Base-by-base conservation (phyloP, 208 protist species). In the Acanthamoeba sp. region DNA sequence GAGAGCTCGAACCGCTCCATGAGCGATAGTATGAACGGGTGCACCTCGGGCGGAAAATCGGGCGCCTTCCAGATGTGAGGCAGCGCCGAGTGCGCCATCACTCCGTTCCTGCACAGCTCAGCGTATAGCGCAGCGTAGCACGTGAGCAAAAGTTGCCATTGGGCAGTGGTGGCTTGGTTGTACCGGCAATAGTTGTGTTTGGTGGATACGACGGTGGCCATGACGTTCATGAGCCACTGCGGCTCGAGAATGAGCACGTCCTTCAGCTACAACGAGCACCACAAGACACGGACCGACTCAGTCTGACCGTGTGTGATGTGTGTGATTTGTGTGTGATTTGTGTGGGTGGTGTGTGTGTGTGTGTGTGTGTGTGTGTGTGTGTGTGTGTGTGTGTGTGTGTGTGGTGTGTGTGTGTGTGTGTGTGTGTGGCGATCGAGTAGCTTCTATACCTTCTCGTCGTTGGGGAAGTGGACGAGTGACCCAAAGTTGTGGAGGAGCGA, bases 111-210 rank as follows among this genome's bases (percentile, higher is more conserved):
- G n/a, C 29, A 69, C 59, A n/a, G 0, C 1, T 27, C 52, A 42
- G n/a, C n/a, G n/a, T n/a, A n/a, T n/a, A n/a, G n/a, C n/a, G n/a
- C n/a, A n/a, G n/a, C n/a, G n/a, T n/a, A n/a, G n/a, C n/a, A n/a
- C n/a, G n/a, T n/a, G n/a, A n/a, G n/a, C n/a, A n/a, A n/a, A n/a
- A n/a, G n/a, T n/a, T n/a, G n/a, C n/a, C n/a, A n/a, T n/a, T n/a
- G n/a, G n/a, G n/a, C n/a, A n/a, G n/a, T n/a, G n/a, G n/a, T n/a
- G n/a, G n/a, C n/a, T n/a, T n/a, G n/a, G n/a, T n/a, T n/a, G 45
- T 89, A 89, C 85, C 24, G 62, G 89, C 64, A 76, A n/a, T 93
- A 93, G 66, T 59, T 93, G 66, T 93, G 89, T 34, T 93, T 93
- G 40, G 89, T 93, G 36, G 89, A 84, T 24, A 93, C 16, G n/a